phyloP scores from a whole-genome alignment of 2,329 filamentous ascomycete species.

The Fusarium sp. region DNA sequence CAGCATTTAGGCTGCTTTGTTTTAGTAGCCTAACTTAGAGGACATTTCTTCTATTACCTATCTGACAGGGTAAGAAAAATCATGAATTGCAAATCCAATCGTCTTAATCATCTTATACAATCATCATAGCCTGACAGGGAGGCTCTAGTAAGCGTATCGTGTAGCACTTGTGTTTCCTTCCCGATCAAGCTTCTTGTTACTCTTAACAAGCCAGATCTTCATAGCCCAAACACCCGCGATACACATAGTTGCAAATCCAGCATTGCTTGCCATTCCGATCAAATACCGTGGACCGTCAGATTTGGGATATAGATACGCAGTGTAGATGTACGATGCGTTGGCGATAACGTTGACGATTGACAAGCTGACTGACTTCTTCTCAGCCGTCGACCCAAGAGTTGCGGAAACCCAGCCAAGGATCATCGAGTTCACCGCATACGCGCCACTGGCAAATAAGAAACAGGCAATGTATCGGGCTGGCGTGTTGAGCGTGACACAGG shows the following conservation, averaged over 20 bases:
- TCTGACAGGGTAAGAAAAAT: too few relatives aligned
- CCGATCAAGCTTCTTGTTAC: conserved; percentile 44
- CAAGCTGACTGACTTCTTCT: conserved; percentile 57
- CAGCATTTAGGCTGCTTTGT: too few relatives aligned
- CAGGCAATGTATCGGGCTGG: conserved; percentile 49
- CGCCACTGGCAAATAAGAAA: conserved; percentile 52
- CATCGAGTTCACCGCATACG: conserved; percentile 55
- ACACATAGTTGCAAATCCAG: conserved; percentile 42
- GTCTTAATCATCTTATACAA: too few relatives aligned
- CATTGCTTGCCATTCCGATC: conserved; percentile 52
- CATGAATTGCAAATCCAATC: too few relatives aligned
- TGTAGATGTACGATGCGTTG: conserved; percentile 59
- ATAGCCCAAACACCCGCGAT: conserved; percentile 44
- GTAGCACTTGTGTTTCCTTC: conserved; percentile 14
- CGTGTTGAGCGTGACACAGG: conserved; percentile 46
- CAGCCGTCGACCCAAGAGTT: conserved; percentile 55
- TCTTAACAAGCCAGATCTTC: conserved; percentile 39
- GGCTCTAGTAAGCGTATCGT: conserved; percentile 34
- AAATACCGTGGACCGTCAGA: conserved; percentile 55
- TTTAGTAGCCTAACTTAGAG: too few relatives aligned
- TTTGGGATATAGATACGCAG: conserved; percentile 57
- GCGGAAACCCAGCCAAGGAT: conserved; percentile 57
- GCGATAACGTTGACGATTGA: conserved; percentile 57
- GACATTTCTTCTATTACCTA: too few relatives aligned
- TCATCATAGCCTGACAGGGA: too few relatives aligned